Evolutionary conservation across 345 rosid species (phyloP).

Genomic region (Brassica juncea): DNA sequence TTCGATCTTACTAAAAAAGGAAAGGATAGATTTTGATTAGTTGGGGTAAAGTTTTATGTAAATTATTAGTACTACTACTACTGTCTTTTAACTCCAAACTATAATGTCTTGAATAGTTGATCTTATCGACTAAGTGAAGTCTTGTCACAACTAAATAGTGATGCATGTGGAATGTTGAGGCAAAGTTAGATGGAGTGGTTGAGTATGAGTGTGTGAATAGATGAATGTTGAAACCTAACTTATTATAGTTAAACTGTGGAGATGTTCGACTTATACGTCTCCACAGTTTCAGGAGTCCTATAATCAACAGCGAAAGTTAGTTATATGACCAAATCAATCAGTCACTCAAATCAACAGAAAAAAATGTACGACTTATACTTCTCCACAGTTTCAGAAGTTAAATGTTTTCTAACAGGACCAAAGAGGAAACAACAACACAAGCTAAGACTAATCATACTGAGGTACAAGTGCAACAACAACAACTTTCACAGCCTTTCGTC

Average conservation of each 20-base stretch:
- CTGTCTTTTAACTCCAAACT: constrained; percentile 21
- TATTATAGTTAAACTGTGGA: background rate
- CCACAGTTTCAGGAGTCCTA: constrained; percentile 12
- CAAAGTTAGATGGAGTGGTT: constrained; percentile 18
- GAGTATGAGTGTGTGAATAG: constrained; percentile 17
- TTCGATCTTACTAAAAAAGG: constrained; percentile 37
- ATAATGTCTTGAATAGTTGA: background rate
- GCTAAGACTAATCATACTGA: background rate
- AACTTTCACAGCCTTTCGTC: background rate
- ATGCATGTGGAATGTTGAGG: constrained; percentile 22
- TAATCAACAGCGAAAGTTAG: constrained; percentile 27
- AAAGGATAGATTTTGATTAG: constrained; percentile 34
- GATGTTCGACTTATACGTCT: constrained; percentile 10
- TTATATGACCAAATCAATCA: constrained; percentile 22
- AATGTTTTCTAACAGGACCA: background rate
- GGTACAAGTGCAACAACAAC: background rate
- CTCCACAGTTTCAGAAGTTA: background rate
- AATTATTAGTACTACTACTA: constrained; percentile 20
- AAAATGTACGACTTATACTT: background rate
- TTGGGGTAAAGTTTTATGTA: constrained; percentile 29
- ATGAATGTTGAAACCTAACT: constrained; percentile 29
- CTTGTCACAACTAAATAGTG: constrained; percentile 7
- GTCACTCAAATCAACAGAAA: background rate
- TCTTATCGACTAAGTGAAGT: background rate
- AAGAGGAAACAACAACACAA: constrained; percentile 12